Percentiles rank a stretch among this genome's conserved stretches.
phyloP scores from a whole-genome alignment of 257 asterid species.

The Penstemon davidsonii region DNA sequence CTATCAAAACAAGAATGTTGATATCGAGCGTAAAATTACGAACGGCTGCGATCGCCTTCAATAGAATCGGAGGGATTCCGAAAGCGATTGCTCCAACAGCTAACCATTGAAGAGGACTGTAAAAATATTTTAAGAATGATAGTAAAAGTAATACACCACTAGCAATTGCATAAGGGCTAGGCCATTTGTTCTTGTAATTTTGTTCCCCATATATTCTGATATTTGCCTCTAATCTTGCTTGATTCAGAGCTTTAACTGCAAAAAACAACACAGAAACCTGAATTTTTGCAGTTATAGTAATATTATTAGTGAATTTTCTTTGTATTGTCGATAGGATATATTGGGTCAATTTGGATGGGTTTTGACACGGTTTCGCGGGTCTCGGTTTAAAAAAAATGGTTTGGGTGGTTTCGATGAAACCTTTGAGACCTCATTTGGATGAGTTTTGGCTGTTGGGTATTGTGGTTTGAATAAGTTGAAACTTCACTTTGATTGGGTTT shows the following conservation, averaged over 20 bases:
- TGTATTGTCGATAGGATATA: too few species aligned
- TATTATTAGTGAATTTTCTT: too few species aligned
- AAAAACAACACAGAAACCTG: not conserved
- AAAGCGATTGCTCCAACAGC: constrained; percentile 63
- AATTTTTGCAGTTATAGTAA: not conserved
- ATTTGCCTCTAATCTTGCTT: constrained; percentile 75
- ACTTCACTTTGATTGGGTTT: too few species aligned
- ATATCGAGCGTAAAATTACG: constrained; percentile 55
- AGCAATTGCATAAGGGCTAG: constrained; percentile 63
- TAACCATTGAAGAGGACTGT: constrained; percentile 63
- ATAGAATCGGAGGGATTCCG: constrained; percentile 59
- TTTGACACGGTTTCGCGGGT: too few species aligned
- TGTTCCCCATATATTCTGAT: constrained; percentile 44
- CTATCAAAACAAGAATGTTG: constrained; percentile 71
- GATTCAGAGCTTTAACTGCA: constrained; percentile 73
- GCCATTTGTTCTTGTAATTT: constrained; percentile 60
- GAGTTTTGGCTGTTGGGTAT: too few species aligned
- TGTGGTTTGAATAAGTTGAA: too few species aligned
- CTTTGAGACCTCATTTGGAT: too few species aligned
- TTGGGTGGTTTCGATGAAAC: too few species aligned
- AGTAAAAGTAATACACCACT: constrained; percentile 57
- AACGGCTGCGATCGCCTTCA: constrained; percentile 48
- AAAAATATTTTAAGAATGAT: constrained; percentile 49
- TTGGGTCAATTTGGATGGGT: too few species aligned
- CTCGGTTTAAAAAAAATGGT: too few species aligned